Percentiles rank a stretch among this genome's conserved stretches.
phyloP scores from a whole-genome alignment of 805 yeast species.

The Crinitomyces ghanaensis region DNA sequence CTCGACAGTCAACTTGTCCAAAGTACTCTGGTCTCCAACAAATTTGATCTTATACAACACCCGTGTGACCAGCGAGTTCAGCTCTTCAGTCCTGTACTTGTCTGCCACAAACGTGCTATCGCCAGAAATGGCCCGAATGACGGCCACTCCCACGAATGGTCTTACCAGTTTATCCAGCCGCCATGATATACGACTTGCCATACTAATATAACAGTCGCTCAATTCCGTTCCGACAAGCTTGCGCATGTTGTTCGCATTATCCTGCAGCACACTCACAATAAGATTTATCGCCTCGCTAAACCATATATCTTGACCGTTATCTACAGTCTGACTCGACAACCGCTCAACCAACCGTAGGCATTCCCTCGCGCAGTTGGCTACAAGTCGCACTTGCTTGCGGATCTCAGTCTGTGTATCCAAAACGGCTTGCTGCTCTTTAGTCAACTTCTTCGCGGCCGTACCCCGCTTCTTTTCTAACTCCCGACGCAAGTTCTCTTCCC shows the following conservation, averaged over 20 bases:
- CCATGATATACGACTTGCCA: conserved; percentile 41
- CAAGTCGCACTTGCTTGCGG: conserved; percentile 34
- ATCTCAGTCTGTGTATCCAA: conserved; percentile 48
- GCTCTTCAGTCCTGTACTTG: conserved; percentile 35
- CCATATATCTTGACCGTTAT: conserved; percentile 63
- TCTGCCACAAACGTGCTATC: conserved; percentile 32
- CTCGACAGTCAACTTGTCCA: conserved; percentile 56
- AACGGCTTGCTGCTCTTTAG: conserved; percentile 74
- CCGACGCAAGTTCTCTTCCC: conserved; percentile 79
- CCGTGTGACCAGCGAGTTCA: conserved; percentile 45
- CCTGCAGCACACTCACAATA: too few relatives aligned
- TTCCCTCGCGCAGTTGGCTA: conserved; percentile 33
- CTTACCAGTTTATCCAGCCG: conserved; percentile 38
- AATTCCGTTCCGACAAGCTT: conserved; percentile 26
- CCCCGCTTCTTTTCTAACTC: conserved; percentile 42
- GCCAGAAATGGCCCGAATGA: conserved; percentile 45
- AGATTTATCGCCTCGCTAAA: conserved; percentile 53
- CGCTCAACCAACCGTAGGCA: conserved; percentile 43
- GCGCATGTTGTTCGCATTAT: conserved; percentile 29
- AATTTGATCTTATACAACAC: conserved; percentile 68
- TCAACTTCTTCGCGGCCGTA: conserved; percentile 37
- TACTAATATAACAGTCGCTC: conserved; percentile 38
- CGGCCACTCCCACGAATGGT: conserved; percentile 55
- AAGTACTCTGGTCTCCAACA: conserved; percentile 57
- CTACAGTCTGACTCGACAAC: conserved; percentile 41